These are phyloP conservation scores for Chenopodium quinoa DNA, from an alignment of 148 eudicot genomes.

Conservation along the genomic window DNA sequence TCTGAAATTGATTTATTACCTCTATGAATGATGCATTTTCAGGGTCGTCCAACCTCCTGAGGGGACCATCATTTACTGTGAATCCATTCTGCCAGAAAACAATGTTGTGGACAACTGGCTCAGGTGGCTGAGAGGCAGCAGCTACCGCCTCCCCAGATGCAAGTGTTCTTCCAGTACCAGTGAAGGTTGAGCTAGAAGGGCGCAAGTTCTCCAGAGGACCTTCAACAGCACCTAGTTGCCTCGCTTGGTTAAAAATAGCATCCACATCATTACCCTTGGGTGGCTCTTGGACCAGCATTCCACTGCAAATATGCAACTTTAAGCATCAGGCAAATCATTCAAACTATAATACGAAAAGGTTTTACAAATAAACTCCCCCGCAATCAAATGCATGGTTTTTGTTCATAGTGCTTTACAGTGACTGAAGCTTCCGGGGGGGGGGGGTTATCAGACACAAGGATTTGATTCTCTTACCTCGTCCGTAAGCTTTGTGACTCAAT, in stretches of 20 bases:
- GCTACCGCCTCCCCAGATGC: conserved; percentile 56
- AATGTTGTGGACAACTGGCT: conserved; percentile 68
- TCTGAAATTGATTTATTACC: conserved; percentile 39
- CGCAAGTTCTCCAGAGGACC: conserved; percentile 56
- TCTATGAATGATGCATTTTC: conserved; percentile 75
- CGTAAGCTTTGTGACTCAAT: not conserved
- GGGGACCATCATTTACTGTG: conserved; percentile 76
- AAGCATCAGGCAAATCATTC: conserved; percentile 7
- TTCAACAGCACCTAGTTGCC: conserved; percentile 75
- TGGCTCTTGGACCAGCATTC: conserved; percentile 93
- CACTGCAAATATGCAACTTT: conserved; percentile 49
- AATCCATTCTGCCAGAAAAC: conserved; percentile 93
- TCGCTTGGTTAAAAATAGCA: conserved; percentile 79
- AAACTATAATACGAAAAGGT: not conserved
- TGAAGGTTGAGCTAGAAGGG: conserved; percentile 78
- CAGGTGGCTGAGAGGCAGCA: conserved; percentile 69
- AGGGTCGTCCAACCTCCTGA: conserved; percentile 90
- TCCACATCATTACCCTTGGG: conserved; percentile 82
- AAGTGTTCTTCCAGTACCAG: conserved; percentile 82
- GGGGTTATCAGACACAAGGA: too few relatives aligned
- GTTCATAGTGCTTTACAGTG: too few relatives aligned
- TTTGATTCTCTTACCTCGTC: too few relatives aligned
- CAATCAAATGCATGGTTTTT: not conserved
- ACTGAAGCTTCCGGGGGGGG: too few relatives aligned
- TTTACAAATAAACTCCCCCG: not conserved